A percentile compares a stretch with the other conserved stretches of the same genome.
These are phyloP conservation scores for Ceratocystis destructans DNA, from an alignment of 2,329 filamentous ascomycete species.

Conservation along the genomic window DNA sequence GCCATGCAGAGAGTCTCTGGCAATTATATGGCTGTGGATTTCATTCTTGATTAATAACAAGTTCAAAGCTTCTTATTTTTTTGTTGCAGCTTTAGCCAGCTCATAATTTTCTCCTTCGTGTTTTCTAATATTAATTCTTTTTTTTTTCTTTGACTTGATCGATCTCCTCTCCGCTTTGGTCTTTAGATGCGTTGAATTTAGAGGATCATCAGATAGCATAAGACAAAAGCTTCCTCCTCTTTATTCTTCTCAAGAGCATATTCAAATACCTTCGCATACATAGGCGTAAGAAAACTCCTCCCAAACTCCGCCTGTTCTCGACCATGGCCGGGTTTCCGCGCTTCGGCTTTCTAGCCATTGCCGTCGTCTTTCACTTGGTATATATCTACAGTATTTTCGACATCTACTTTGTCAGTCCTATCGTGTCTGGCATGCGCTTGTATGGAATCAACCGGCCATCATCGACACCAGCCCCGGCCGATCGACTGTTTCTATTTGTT, in stretches of 20 bases:
- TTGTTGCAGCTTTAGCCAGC: background rate
- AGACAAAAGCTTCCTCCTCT: background rate
- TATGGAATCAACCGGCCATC: constrained; percentile 53
- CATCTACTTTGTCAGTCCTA: constrained; percentile 96
- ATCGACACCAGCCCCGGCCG: constrained; percentile 58
- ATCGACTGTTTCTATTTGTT: constrained; percentile 83
- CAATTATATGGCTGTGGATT: background rate
- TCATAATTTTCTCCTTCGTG: background rate
- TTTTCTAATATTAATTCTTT: background rate
- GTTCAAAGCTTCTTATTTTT: background rate
- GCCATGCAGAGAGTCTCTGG: background rate
- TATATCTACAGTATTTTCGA: constrained; percentile 96
- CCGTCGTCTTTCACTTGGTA: constrained; percentile 80
- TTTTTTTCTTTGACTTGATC: background rate
- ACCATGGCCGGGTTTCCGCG: constrained; percentile 32
- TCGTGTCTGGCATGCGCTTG: constrained; percentile 86
- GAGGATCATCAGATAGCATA: background rate
- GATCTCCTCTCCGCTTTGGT: background rate
- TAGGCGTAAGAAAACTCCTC: too few relatives aligned
- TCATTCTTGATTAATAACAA: background rate
- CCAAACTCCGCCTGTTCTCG: too few relatives aligned
- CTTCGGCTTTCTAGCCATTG: constrained; percentile 73
- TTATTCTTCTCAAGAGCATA: background rate
- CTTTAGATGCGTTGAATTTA: background rate
- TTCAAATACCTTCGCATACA: background rate